Conservation (phyloP, 768 basidiomycete species). For the Termitomyces bulborhizus region DNA sequence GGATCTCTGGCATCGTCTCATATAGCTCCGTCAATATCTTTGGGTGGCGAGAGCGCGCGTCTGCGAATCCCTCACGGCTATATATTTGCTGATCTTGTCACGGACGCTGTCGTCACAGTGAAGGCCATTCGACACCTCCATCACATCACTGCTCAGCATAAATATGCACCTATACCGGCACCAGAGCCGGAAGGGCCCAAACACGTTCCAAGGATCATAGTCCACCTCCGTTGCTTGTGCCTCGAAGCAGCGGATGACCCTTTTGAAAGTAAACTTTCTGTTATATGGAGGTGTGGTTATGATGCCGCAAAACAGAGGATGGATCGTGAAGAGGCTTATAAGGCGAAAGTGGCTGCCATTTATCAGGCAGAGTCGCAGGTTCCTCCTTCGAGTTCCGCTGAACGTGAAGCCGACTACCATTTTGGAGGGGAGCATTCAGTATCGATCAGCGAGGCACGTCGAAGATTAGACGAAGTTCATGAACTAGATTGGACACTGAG, state of each 20-base stretch:
- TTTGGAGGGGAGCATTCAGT: slow-evolving; percentile 63
- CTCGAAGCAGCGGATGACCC: slow-evolving; percentile 82
- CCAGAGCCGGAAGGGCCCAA: slow-evolving; percentile 76
- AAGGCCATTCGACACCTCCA: slow-evolving; percentile 73
- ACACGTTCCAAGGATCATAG: slow-evolving; percentile 51
- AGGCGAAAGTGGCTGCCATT: slow-evolving; percentile 70
- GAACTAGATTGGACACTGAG: slow-evolving; percentile 68
- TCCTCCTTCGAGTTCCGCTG: slow-evolving; percentile 16
- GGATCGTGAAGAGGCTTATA: slow-evolving; percentile 77
- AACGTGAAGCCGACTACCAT: slow-evolving; percentile 46
- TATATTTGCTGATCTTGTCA: slow-evolving; percentile 66
- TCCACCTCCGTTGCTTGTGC: slow-evolving; percentile 56
- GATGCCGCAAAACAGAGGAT: slow-evolving; percentile 65
- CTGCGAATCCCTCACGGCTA: slow-evolving; percentile 81
- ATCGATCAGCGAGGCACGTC: slow-evolving; percentile 63
- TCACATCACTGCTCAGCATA: slow-evolving; percentile 44
- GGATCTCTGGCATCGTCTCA: slow-evolving; percentile 26
- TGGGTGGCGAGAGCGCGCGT: slow-evolving; percentile 59
- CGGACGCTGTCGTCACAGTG: slow-evolving; percentile 58
- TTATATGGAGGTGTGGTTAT: slow-evolving; percentile 68
- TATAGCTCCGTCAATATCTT: slow-evolving; percentile 32
- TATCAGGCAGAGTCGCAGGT: slow-evolving; percentile 30
- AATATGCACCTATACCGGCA: slow-evolving; percentile 45
- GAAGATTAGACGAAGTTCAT: slow-evolving; percentile 63
- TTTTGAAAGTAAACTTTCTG: slow-evolving; percentile 70